These are phyloP conservation scores for Telfairia occidentalis DNA, from an alignment of 331 rosid genomes.

Conservation along the genomic window DNA sequence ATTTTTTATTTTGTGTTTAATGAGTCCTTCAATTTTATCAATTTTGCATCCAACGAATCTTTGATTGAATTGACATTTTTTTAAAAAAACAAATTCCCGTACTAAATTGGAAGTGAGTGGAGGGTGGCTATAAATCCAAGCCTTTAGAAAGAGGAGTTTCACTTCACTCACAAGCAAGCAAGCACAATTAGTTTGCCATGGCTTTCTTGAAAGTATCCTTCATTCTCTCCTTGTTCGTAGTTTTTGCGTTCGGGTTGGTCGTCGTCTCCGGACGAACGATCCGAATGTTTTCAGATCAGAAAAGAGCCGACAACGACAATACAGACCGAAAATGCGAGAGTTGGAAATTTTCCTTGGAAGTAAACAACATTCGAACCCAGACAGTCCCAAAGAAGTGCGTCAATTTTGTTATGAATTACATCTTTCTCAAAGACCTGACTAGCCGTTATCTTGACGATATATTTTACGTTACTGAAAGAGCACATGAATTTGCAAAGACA, in stretches of 20 bases:
- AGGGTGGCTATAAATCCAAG: no score
- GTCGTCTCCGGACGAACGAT: conserved; percentile 23
- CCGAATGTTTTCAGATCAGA: conserved; percentile 25
- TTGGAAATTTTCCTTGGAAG: conserved; percentile 66
- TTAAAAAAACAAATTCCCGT: no score
- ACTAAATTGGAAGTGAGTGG: no score
- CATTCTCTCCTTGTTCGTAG: conserved; percentile 1
- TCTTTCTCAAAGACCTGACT: conserved; percentile 16
- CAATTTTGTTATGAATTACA: conserved; percentile 37
- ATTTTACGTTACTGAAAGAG: conserved; percentile 15
- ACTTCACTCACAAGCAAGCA: no score
- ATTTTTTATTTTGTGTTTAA: no score
- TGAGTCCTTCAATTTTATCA: no score
- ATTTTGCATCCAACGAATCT: no score
- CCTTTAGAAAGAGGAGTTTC: no score
- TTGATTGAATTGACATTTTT: no score
- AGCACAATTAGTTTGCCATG: conserved; percentile 17
- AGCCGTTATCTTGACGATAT: conserved; percentile 33
- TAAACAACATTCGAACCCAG: conserved; percentile 62
- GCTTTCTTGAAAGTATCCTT: conserved; percentile 8
- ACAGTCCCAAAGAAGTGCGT: conserved; percentile 42
- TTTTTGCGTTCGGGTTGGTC: background rate
- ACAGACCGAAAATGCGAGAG: conserved; percentile 38
- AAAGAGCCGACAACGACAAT: background rate
- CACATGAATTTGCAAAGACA: conserved; percentile 29